Evolutionary conservation across 345 rosid species (phyloP).

Genomic region (Eucalyptus curtisii): DNA sequence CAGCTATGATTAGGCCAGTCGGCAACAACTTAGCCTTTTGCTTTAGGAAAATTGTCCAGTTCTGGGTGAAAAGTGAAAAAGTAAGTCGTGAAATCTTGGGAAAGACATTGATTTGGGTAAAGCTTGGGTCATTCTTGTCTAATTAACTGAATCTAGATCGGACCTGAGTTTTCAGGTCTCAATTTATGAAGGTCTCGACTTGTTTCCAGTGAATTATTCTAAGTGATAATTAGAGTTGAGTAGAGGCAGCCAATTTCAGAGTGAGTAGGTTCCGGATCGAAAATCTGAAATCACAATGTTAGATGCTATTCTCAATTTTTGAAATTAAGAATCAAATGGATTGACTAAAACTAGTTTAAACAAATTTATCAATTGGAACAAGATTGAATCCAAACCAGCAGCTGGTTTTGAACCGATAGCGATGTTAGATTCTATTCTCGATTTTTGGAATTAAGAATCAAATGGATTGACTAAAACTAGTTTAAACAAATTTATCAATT

Average conservation of each 20-base stretch:
- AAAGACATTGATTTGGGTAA: not conserved
- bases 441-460: not conserved
- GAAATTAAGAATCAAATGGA: not conserved
- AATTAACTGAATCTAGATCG: not conserved
- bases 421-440: not conserved
- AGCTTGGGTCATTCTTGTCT: not conserved
- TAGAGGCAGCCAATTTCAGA: not conserved
- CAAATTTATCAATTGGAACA: not conserved
- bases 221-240: not conserved
- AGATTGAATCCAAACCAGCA: not conserved
- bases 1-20: too few species aligned
- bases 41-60: too few species aligned
- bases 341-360: too few species aligned
- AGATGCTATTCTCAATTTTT: not conserved
- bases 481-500: too few species aligned
- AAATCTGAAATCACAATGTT: not conserved
- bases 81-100: not conserved
- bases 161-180: not conserved
- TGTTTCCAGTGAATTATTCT: too few species aligned
- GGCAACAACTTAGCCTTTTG: too few species aligned
- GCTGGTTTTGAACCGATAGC: not conserved
- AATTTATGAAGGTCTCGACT: not conserved
- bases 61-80: not conserved
- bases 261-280: fast-evolving
- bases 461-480: too few species aligned